Evolutionary conservation across 2,329 filamentous ascomycete genomes (phyloP), one percentile per base, ranked within the genome.

Genomic region (Fusarium musae): DNA sequence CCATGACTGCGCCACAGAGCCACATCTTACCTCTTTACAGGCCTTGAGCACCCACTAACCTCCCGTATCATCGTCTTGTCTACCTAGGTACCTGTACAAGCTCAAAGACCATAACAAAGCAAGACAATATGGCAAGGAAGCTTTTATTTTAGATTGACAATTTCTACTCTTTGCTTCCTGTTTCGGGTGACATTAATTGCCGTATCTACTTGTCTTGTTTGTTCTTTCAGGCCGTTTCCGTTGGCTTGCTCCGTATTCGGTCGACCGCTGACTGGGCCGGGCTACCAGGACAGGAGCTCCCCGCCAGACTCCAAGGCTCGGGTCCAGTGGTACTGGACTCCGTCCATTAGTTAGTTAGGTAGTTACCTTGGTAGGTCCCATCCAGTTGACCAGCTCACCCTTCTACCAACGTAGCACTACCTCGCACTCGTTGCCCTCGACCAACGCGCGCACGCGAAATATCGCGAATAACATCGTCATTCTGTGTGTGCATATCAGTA

Each of bases 351-450:
- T 21, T 37, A 37, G 17, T 5, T 26, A n/a, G n/a, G n/a, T n/a
- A 26, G 26, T 26, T 37, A 30, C 30, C 30, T 30, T 26, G 6
- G 26, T 26, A 37, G 39, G 26, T 50, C 37, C 43, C 36, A 16
- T 37, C 36, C 36, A 67, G 36, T 64, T 68, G 50, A 56, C 70
- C 69, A 73, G 66, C 70, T 73, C 70, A 70, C 66, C 42, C 70
- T 61, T 61, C 57, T 56, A 49, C 56, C 44, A 50, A 62, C 54
- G 49, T 32, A 58, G 65, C 39, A 63, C 60, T 46, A 49, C 39
- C 47, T 67, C 46, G 16, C 50, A 34, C 63, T 37, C 26, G 50
- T 42, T 37, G 26, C 16, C 23, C 37, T 63, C 32, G n/a, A 42
- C 42, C 52, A 46, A 62, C 66, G 54, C 47, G 57, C 60, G 57